These are phyloP conservation scores for Diaporthe sp. DNA, from an alignment of 2,329 filamentous ascomycete genomes.

Conservation along the genomic window DNA sequence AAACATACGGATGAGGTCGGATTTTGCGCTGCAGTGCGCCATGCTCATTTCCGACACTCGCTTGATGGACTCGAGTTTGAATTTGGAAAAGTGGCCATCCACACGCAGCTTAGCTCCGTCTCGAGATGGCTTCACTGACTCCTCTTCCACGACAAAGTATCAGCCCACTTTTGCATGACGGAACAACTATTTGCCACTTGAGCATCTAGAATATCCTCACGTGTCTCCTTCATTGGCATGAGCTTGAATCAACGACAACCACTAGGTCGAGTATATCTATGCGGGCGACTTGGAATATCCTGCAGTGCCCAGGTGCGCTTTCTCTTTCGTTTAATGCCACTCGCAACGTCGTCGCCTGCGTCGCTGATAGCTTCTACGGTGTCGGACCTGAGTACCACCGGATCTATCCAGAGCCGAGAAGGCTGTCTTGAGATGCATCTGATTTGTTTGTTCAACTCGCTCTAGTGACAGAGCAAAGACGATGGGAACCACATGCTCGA, in stretches of 20 bases:
- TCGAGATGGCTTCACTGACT: conserved; percentile 13
- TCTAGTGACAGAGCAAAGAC: background rate
- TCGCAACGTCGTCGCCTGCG: background rate
- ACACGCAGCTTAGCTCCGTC: background rate
- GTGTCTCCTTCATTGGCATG: background rate
- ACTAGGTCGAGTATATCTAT: background rate
- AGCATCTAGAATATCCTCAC: background rate
- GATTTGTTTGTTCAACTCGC: background rate
- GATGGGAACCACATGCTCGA: background rate
- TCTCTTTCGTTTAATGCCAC: too few species aligned
- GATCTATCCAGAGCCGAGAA: background rate
- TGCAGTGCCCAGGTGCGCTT: background rate
- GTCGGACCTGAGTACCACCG: background rate
- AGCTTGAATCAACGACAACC: background rate
- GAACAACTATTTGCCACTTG: background rate
- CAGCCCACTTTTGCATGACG: conserved; percentile 4
- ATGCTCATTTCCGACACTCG: background rate
- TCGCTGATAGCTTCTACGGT: background rate
- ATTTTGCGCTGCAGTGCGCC: background rate
- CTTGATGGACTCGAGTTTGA: background rate
- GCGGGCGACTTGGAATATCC: background rate
- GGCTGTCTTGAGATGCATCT: background rate
- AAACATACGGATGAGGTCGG: background rate
- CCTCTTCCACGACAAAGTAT: background rate
- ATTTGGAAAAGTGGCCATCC: background rate